These are phyloP conservation scores for Trichoderma gamsii DNA, from an alignment of 495 filamentous ascomycete genomes.

Conservation along the genomic window DNA sequence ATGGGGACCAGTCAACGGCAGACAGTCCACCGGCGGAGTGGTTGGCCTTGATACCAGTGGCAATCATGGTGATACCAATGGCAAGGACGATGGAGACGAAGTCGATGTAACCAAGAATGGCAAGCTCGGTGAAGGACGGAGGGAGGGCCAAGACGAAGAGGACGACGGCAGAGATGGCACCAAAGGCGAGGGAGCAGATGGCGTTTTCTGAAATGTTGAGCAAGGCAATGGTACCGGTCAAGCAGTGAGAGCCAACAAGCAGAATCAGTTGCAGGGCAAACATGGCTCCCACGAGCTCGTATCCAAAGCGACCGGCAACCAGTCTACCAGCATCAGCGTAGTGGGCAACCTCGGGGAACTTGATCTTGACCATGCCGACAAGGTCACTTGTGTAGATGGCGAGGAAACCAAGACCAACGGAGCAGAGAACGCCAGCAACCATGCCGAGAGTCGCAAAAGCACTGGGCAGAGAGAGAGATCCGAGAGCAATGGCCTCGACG, in stretches of 20 bases:
- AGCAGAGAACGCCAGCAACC: slow-evolving; percentile 50
- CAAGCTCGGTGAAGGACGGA: slow-evolving; percentile 45
- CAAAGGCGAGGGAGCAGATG: slow-evolving; percentile 63
- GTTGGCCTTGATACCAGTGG: slow-evolving; percentile 48
- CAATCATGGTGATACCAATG: slow-evolving; percentile 64
- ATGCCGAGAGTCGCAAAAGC: slow-evolving; percentile 62
- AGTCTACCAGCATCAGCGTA: slow-evolving; percentile 67
- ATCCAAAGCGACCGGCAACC: slow-evolving; percentile 56
- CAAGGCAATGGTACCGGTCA: slow-evolving; percentile 68
- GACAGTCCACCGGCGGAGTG: slow-evolving; percentile 29
- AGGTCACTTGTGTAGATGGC: slow-evolving; percentile 74
- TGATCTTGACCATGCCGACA: slow-evolving; percentile 70
- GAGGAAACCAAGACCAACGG: slow-evolving; percentile 55
- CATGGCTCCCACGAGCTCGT: slow-evolving; percentile 56
- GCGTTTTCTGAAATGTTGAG: slow-evolving; percentile 58
- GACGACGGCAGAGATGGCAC: slow-evolving; percentile 56
- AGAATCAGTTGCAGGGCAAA: slow-evolving; percentile 67
- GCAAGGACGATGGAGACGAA: slow-evolving; percentile 60
- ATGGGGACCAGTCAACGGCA: slow-evolving; percentile 37
- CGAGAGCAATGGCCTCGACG: slow-evolving; percentile 69
- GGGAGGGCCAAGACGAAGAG: slow-evolving; percentile 59
- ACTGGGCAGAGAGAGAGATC: slow-evolving; percentile 57
- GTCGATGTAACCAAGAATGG: slow-evolving; percentile 54
- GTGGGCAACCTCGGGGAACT: slow-evolving; percentile 63
- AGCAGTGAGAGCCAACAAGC: slow-evolving; percentile 68